Evolutionary conservation across 106 monocot genomes (phyloP).

Genomic region (Allium cepa): DNA sequence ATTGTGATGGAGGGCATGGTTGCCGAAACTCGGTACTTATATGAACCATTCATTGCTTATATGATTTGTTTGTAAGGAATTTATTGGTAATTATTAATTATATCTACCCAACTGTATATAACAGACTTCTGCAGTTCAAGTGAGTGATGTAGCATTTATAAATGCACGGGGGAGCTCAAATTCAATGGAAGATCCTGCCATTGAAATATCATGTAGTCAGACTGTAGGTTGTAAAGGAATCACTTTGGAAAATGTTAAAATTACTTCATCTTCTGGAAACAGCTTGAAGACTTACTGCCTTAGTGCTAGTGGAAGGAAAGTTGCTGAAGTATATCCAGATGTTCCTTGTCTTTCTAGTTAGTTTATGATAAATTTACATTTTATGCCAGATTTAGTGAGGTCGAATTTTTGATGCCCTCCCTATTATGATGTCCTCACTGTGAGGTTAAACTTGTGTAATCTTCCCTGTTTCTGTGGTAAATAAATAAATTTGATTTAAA

Average conservation of each 20-base stretch:
- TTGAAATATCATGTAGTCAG: not conserved
- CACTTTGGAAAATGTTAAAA: not conserved
- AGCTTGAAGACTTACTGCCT: too few relatives aligned
- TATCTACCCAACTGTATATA: too few relatives aligned
- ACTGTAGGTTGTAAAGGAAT: not conserved
- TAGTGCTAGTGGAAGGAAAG: too few relatives aligned
- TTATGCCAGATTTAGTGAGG: too few relatives aligned
- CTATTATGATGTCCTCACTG: too few relatives aligned
- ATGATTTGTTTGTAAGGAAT: too few relatives aligned
- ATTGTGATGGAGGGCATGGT: not conserved
- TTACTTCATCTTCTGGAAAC: not conserved
- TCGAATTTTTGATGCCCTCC: too few relatives aligned
- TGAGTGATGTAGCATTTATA: not conserved
- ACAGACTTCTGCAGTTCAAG: not conserved
- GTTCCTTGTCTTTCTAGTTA: constrained; percentile 2
- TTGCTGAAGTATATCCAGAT: not conserved
- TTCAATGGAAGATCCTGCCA: not conserved
- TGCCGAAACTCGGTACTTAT: not conserved
- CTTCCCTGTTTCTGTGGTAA: too few relatives aligned
- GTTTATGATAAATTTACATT: too few relatives aligned
- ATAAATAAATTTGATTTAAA: too few relatives aligned
- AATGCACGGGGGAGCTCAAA: not conserved
- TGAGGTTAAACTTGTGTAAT: too few relatives aligned
- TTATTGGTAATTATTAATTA: too few relatives aligned
- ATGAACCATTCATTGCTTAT: not conserved